Evolutionary conservation across 1,139 yeast species (phyloP).

Genomic region (Lodderomyces oxycetoniae): DNA sequence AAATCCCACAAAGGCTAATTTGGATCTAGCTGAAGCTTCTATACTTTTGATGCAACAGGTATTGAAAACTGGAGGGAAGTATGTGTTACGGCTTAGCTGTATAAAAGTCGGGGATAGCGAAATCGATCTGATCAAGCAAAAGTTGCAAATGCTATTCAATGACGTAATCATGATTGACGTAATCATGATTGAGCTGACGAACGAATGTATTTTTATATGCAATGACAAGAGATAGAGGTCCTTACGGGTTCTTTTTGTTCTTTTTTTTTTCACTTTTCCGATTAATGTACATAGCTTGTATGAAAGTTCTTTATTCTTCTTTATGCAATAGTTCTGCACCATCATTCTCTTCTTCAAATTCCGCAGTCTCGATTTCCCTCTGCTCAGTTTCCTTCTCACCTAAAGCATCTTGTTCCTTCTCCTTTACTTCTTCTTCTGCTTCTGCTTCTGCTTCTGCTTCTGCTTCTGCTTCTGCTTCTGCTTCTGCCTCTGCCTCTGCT

Average conservation of each 20-base stretch:
- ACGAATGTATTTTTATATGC: conserved; percentile 72
- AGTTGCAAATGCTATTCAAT: conserved; percentile 57
- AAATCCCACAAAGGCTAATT: conserved; percentile 25
- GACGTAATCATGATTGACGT: conserved; percentile 48
- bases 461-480: conserved; percentile 16
- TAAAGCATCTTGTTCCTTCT: conserved; percentile 14
- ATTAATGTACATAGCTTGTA: background rate
- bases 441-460: conserved; percentile 30
- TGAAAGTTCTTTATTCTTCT: conserved; percentile 9
- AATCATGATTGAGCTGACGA: conserved; percentile 21
- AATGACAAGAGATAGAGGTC: conserved; percentile 30
- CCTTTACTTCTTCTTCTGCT: conserved; percentile 15
- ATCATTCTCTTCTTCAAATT: conserved; percentile 14
- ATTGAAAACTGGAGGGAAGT: conserved; percentile 62
- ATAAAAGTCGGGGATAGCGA: conserved; percentile 52
- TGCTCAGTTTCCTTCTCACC: conserved; percentile 14
- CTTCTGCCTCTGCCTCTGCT: conserved; percentile 15
- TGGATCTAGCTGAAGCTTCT: conserved; percentile 89
- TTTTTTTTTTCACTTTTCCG: conserved; percentile 2
- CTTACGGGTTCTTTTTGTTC: conserved; percentile 1
- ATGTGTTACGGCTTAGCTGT: conserved; percentile 67
- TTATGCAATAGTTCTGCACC: conserved; percentile 11
- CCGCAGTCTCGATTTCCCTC: conserved; percentile 19
- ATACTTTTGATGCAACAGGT: conserved; percentile 67
- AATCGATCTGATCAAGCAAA: conserved; percentile 50